These are phyloP conservation scores for Thelonectria discophora DNA, from an alignment of 2,329 filamentous ascomycete genomes.

Conservation along the genomic window DNA sequence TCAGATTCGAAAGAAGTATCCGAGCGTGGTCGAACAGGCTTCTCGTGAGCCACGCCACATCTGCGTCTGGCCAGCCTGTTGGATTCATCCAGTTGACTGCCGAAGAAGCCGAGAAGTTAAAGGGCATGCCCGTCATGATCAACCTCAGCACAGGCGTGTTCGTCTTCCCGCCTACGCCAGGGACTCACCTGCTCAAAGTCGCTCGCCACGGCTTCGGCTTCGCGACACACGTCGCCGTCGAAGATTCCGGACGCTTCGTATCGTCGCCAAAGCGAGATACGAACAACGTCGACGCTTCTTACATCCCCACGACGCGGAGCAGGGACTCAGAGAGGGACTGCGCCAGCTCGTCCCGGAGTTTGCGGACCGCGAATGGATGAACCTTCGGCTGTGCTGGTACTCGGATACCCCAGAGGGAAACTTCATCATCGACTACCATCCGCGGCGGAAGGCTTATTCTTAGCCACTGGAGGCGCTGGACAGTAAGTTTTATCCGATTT, in stretches of 20 bases:
- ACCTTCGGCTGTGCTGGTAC: constrained; percentile 69
- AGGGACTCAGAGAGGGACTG: constrained; percentile 61
- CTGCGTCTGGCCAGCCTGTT: constrained; percentile 72
- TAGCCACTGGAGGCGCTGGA: constrained; percentile 53
- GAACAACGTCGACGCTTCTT: constrained; percentile 53
- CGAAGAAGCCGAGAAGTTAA: constrained; percentile 63
- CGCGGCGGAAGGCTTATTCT: constrained; percentile 53
- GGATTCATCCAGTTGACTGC: constrained; percentile 70
- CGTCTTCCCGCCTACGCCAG: constrained; percentile 60
- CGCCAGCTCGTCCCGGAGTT: constrained; percentile 63
- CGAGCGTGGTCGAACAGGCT: constrained; percentile 66
- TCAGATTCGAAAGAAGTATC: constrained; percentile 28
- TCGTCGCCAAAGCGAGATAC: constrained; percentile 47
- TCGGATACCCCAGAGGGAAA: constrained; percentile 71
- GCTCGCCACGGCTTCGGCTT: constrained; percentile 70
- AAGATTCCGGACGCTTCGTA: constrained; percentile 34
- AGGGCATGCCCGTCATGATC: constrained; percentile 66
- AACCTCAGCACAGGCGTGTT: constrained; percentile 64
- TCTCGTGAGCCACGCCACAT: constrained; percentile 67
- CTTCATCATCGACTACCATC: constrained; percentile 68
- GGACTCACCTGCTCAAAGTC: constrained; percentile 63
- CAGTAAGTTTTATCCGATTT: constrained; percentile 25
- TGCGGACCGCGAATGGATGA: constrained; percentile 59
- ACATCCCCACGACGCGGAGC: constrained; percentile 60
- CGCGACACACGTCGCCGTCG: constrained; percentile 42